Percentiles rank a stretch among this genome's conserved stretches.
These are phyloP conservation scores for Dendrobium huoshanense DNA, from an alignment of 106 monocot species.

Conservation along the genomic window DNA sequence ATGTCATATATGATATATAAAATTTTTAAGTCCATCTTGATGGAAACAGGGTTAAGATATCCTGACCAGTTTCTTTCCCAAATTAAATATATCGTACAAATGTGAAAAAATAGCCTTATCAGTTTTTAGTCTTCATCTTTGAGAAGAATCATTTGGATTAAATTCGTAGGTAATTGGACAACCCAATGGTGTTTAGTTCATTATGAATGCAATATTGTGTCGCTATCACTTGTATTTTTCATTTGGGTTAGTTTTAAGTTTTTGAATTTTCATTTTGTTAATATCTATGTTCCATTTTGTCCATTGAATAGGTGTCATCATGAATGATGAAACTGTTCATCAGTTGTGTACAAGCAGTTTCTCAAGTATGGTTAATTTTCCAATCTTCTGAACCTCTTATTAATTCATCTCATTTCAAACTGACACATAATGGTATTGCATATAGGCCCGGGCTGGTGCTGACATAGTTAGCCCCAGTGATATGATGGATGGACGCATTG, in stretches of 20 bases:
- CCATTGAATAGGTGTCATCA: constrained; percentile 68
- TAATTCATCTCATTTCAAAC: background rate
- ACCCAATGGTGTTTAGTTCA: too few relatives aligned
- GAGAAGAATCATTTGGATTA: too few relatives aligned
- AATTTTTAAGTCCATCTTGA: too few relatives aligned
- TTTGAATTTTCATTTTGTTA: background rate
- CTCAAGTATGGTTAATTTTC: constrained; percentile 49
- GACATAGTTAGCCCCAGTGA: constrained; percentile 99
- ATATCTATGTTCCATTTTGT: background rate
- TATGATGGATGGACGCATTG: constrained; percentile 99
- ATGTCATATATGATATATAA: too few relatives aligned
- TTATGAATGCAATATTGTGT: too few relatives aligned
- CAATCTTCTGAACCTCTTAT: background rate
- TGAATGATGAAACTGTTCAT: constrained; percentile 99
- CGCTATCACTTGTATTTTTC: background rate
- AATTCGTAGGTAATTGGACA: too few relatives aligned
- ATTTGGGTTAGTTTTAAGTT: background rate
- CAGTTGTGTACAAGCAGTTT: constrained; percentile 95
- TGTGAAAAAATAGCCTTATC: too few relatives aligned
- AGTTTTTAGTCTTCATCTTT: too few relatives aligned
- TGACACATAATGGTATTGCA: background rate
- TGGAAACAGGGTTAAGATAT: too few relatives aligned
- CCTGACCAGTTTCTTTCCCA: too few relatives aligned
- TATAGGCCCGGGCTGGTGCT: constrained; percentile 88
- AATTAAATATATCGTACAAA: too few relatives aligned